A percentile compares a stretch with the other conserved stretches of the same genome.
These are phyloP conservation scores for Lentinula lateritia DNA, from an alignment of 768 basidiomycete species.

Conservation along the genomic window DNA sequence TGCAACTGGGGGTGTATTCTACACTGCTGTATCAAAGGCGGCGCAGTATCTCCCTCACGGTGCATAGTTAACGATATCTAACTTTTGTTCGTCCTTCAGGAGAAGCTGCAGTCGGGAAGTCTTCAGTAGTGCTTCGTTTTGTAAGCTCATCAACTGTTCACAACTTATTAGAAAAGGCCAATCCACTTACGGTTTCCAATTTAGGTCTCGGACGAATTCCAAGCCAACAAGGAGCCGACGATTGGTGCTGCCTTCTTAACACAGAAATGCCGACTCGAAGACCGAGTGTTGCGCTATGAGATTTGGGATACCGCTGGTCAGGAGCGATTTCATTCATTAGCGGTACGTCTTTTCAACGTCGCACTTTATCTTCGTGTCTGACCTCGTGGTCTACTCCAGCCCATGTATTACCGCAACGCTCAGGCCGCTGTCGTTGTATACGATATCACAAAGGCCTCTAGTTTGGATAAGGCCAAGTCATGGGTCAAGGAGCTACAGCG, in stretches of 20 bases:
- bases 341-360: slow-evolving; percentile 45
- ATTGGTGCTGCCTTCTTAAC: slow-evolving; percentile 96
- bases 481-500: slow-evolving; percentile 99
- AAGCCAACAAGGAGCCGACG: slow-evolving; percentile 97
- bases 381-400: slow-evolving; percentile 37
- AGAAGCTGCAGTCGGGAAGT: slow-evolving; percentile 98
- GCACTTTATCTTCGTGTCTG: slow-evolving; percentile 7
- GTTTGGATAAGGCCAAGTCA: slow-evolving; percentile 97
- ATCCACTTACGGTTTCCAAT: neutral
- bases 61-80: slow-evolving; percentile 2
- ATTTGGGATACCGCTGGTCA: slow-evolving; percentile 97
- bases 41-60: slow-evolving; percentile 1
- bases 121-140: slow-evolving; percentile 96
- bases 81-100: slow-evolving; percentile 40
- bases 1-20: neutral
- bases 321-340: slow-evolving; percentile 96
- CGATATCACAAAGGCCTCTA: slow-evolving; percentile 93
- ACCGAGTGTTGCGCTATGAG: slow-evolving; percentile 89
- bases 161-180: neutral
- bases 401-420: slow-evolving; percentile 99
- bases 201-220: slow-evolving; percentile 95
- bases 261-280: slow-evolving; percentile 93
- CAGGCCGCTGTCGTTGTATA: slow-evolving; percentile 98
- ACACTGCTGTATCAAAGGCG: neutral
- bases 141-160: slow-evolving; percentile 41